These are phyloP conservation scores for Trichoderma arundinaceum DNA, from an alignment of 2,329 filamentous ascomycete genomes.

Conservation along the genomic window DNA sequence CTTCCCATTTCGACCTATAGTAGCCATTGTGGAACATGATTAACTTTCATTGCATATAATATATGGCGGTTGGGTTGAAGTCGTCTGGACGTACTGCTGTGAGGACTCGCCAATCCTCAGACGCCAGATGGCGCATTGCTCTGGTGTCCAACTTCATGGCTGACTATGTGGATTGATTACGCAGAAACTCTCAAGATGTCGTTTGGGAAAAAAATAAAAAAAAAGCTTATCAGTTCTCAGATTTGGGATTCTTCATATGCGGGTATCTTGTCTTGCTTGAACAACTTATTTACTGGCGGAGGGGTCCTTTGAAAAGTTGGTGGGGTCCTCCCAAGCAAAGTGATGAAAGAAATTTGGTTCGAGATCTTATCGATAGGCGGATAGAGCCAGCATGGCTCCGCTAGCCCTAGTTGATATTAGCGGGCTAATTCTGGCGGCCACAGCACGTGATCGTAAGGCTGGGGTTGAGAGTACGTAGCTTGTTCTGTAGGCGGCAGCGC, in stretches of 20 bases:
- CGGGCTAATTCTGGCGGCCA: not conserved
- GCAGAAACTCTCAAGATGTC: not conserved
- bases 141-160: slow-evolving; percentile 95
- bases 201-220: no score
- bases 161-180: slow-evolving; percentile 18
- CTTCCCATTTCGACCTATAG: slow-evolving; percentile 85
- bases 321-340: slow-evolving; percentile 33
- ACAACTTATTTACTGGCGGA: slow-evolving; percentile 1
- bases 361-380: slow-evolving; percentile 43
- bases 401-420: slow-evolving; percentile 10
- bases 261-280: slow-evolving; percentile 7
- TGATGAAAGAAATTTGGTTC: slow-evolving; percentile 39
- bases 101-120: slow-evolving; percentile 94
- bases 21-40: not conserved
- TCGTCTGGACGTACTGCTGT: slow-evolving; percentile 71
- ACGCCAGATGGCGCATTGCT: slow-evolving; percentile 86
- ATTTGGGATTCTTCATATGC: not conserved
- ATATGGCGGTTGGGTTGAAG: not conserved
- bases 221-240: not conserved
- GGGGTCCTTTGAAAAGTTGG: slow-evolving; percentile 33
- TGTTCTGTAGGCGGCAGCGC: slow-evolving; percentile 50
- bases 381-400: not conserved
- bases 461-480: slow-evolving; percentile 35
- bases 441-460: slow-evolving; percentile 44
- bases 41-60: not conserved